Base-by-base conservation (phyloP, 1,284 basidiomycete species). In the Inonotus hispidus region DNA sequence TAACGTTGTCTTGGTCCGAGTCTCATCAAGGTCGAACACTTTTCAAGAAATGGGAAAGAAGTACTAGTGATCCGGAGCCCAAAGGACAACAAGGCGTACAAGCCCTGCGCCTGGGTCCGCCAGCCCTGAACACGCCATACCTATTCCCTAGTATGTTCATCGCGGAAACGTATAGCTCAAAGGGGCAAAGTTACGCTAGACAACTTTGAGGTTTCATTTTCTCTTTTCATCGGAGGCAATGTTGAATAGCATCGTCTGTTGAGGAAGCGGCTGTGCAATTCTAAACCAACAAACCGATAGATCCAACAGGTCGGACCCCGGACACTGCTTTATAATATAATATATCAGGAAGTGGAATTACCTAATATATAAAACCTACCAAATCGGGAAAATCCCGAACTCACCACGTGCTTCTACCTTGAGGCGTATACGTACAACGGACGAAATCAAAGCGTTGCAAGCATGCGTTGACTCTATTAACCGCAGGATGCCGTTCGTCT, bases 311-410 rank as follows among this genome's bases (percentile, higher is more conserved):
- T 43, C 41, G 41, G 50, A 52, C 50, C 32, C 50, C 27, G 16
- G 27, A 52, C 50, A 32, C 50, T 27, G 11, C 11, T 4, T 4
- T 4, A 2, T 19, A 8, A 49, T 13, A 32, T 3, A n/a, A n/a
- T n/a, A 49, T 19, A 49, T 19, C 23, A 49, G 19, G n/a, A n/a
- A n/a, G n/a, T n/a, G n/a, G n/a, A n/a, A 2, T 23, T 21, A n/a
- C n/a, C 46, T 11, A 49, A 11, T n/a, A 19, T 7, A 11, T 49
- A 49, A 23, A 13, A n/a, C 25, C 25, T 52, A 6, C 50, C 19
- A 52, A 35, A 52, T 52, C 50, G 32, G 32, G 50, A 4, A 52
- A 52, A 52, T 52, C 50, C 50, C 50, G 50, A 52, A 23, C 14
- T 32, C 11, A 13, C 19, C 27, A 29, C 21, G 46, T n/a, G 32